phyloP scores from a whole-genome alignment of 2,329 filamentous ascomycete species.

The Epichloe baconii region DNA sequence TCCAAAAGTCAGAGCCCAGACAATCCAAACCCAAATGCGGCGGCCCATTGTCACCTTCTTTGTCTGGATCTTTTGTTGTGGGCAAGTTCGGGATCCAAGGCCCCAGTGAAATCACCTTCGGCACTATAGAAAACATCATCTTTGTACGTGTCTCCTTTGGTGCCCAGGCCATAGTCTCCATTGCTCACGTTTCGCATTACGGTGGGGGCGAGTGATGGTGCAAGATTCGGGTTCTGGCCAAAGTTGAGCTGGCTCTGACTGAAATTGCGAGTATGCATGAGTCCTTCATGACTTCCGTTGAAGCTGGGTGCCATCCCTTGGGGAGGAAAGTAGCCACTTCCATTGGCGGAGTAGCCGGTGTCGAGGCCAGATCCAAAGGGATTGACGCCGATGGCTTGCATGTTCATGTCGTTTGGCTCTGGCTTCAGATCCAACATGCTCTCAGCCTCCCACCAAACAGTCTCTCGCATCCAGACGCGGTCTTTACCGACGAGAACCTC shows the following conservation, averaged over 20 bases:
- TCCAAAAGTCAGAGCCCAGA: slow-evolving; percentile 87
- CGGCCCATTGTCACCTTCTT: slow-evolving; percentile 49
- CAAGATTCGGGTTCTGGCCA: slow-evolving; percentile 24
- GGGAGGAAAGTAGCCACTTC: slow-evolving; percentile 57
- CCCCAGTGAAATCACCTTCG: slow-evolving; percentile 54
- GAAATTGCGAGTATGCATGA: slow-evolving; percentile 47
- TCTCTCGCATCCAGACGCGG: slow-evolving; percentile 89
- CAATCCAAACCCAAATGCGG: slow-evolving; percentile 65
- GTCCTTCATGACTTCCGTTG: slow-evolving; percentile 59
- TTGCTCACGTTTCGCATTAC: slow-evolving; percentile 42
- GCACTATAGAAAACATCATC: slow-evolving; percentile 62
- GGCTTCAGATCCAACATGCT: slow-evolving; percentile 86
- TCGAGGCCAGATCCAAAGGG: slow-evolving; percentile 41
- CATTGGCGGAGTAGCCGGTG: slow-evolving; percentile 54
- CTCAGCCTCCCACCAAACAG: slow-evolving; percentile 95
- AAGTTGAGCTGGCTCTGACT: slow-evolving; percentile 42
- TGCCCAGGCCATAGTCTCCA: slow-evolving; percentile 82
- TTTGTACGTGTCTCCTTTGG: slow-evolving; percentile 68
- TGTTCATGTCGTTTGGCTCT: slow-evolving; percentile 26
- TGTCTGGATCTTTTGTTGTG: slow-evolving; percentile 65
- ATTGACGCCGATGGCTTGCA: slow-evolving; percentile 31
- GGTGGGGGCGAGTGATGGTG: slow-evolving; percentile 49
- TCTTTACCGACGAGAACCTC: slow-evolving; percentile 86
- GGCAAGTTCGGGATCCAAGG: slow-evolving; percentile 65
- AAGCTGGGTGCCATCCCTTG: slow-evolving; percentile 47